A percentile compares a stretch with the other conserved stretches of the same genome.
Evolutionary conservation across 495 filamentous ascomycete species (phyloP).

Genomic region (Aspergillus saccharolyticus): DNA sequence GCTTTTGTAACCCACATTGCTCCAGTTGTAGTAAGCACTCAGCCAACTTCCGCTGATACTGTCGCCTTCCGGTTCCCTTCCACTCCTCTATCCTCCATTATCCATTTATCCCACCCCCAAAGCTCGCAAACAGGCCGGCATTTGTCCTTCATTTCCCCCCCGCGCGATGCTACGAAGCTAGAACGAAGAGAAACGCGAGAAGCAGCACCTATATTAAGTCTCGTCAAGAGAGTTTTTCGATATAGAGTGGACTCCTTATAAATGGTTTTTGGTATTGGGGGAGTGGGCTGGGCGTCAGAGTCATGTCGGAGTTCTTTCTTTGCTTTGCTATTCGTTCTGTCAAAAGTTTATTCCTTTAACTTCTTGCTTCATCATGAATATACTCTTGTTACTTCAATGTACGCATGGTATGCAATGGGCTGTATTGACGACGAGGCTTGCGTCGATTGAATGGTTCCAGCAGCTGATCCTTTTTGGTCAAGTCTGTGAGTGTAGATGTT

Average conservation of each 20-base stretch:
- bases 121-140: background rate
- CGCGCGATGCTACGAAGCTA: background rate
- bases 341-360: conserved; percentile 3
- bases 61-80: conserved; percentile 7
- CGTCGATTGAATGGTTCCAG: background rate
- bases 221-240: too few relatives aligned
- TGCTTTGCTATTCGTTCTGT: conserved; percentile 9
- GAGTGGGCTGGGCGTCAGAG: background rate
- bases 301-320: conserved; percentile 16
- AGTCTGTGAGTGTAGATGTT: too few relatives aligned
- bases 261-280: background rate
- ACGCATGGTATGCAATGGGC: conserved; percentile 20
- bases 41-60: conserved; percentile 9
- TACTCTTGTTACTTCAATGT: background rate
- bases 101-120: background rate
- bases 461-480: too few relatives aligned
- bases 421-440: conserved; percentile 6
- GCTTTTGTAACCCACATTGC: background rate
- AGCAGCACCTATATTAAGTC: too few relatives aligned
- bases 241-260: too few relatives aligned
- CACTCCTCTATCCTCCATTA: conserved; percentile 5
- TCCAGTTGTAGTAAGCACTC: conserved; percentile 17
- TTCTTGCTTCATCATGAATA: background rate
- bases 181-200: too few relatives aligned
- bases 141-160: background rate